Percentiles rank a stretch among this genome's conserved stretches.
These are phyloP conservation scores for Russula olivacea DNA, from an alignment of 768 basidiomycete species.

Conservation along the genomic window DNA sequence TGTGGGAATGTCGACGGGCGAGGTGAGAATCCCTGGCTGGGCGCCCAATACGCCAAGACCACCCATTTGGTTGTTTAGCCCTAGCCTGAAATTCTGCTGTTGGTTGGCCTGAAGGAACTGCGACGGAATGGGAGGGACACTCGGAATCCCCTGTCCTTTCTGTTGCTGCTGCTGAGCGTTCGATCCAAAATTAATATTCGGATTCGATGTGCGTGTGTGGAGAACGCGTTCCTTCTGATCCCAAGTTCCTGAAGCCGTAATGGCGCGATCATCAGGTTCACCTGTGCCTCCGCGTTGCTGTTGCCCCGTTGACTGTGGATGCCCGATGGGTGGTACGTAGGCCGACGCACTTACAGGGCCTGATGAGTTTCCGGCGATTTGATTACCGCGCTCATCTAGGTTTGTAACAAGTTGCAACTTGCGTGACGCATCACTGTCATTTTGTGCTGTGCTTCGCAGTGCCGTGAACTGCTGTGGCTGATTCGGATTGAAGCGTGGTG, in stretches of 20 bases:
- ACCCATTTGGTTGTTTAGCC: slow-evolving; percentile 29
- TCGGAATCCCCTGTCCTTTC: slow-evolving; percentile 44
- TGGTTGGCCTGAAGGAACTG: slow-evolving; percentile 58
- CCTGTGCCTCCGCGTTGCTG: slow-evolving; percentile 28
- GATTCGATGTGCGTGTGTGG: slow-evolving; percentile 55
- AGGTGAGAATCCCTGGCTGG: slow-evolving; percentile 39
- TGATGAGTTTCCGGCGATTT: slow-evolving; percentile 35
- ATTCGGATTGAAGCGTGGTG: slow-evolving; percentile 57
- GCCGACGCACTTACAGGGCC: slow-evolving; percentile 48
- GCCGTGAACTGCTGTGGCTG: slow-evolving; percentile 40
- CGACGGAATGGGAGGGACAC: slow-evolving; percentile 64
- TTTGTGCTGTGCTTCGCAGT: slow-evolving; percentile 38
- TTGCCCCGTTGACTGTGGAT: slow-evolving; percentile 32
- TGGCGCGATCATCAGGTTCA: slow-evolving; percentile 33
- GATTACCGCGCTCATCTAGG: slow-evolving; percentile 58
- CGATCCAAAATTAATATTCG: slow-evolving; percentile 61
- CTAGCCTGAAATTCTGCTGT: slow-evolving; percentile 19
- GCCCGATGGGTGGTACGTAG: slow-evolving; percentile 40
- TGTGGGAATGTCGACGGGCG: slow-evolving; percentile 81
- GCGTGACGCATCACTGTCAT: slow-evolving; percentile 35
- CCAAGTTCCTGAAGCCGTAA: slow-evolving; percentile 45
- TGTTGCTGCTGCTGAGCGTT: slow-evolving; percentile 30
- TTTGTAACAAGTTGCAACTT: slow-evolving; percentile 59
- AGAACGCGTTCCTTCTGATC: slow-evolving; percentile 60
- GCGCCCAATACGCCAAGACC: slow-evolving; percentile 39